A percentile compares a stretch with the other conserved stretches of the same genome.
These are phyloP conservation scores for Ophiosphaerella narmari DNA, from an alignment of 2,329 filamentous ascomycete genomes.

Conservation along the genomic window DNA sequence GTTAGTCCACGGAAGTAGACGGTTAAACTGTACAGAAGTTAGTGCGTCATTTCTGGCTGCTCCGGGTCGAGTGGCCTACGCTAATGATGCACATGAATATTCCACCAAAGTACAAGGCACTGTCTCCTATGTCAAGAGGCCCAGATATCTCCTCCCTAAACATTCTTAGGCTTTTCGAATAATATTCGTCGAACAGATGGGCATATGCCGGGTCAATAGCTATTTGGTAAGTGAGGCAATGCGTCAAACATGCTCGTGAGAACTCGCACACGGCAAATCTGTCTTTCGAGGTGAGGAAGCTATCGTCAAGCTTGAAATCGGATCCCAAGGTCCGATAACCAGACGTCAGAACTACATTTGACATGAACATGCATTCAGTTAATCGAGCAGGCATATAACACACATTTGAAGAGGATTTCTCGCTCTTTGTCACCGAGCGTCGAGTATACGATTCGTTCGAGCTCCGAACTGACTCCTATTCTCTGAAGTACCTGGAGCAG, in stretches of 20 bases:
- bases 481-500: not conserved
- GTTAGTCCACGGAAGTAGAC: conserved; percentile 3
- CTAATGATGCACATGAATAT: conserved; percentile 8
- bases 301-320: not conserved
- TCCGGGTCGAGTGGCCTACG: not conserved
- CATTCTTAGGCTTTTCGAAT: not conserved
- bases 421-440: not conserved
- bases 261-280: conserved; percentile 1
- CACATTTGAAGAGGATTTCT: conserved; percentile 1
- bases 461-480: not conserved
- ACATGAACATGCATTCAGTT: not conserved
- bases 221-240: not conserved
- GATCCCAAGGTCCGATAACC: not conserved
- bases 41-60: no score
- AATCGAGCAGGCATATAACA: not conserved
- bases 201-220: conserved; percentile 1
- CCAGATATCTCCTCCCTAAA: conserved; percentile 3
- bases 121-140: not conserved
- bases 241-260: not conserved
- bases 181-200: conserved; percentile 3
- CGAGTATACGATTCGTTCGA: not conserved
- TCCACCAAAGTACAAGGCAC: conserved; percentile 5
- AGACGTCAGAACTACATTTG: not conserved
- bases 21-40: conserved; percentile 1
- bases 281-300: not conserved